These are phyloP conservation scores for Herpetomonas samuelpessoai DNA, from an alignment of 208 protist genomes.

Conservation along the genomic window DNA sequence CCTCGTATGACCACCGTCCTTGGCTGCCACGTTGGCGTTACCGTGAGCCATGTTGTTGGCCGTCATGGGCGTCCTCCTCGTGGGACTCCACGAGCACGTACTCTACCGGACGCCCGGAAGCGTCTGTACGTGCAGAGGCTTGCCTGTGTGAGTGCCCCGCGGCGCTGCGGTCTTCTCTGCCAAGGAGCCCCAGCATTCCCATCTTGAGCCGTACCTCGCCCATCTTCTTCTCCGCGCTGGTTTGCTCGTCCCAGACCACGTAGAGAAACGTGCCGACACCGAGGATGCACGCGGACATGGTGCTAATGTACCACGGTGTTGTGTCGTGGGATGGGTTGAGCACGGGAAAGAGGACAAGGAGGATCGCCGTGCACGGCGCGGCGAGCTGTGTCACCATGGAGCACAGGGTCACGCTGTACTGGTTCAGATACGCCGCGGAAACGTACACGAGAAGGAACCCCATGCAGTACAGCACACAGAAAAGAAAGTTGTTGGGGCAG, in stretches of 20 bases:
- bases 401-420: conserved; percentile 64
- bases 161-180: conserved; percentile 4
- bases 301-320: conserved; percentile 38
- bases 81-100: neutral
- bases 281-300: conserved; percentile 27
- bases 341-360: conserved; percentile 33
- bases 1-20: too few species aligned
- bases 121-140: neutral
- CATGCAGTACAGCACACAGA: conserved; percentile 37
- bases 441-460: conserved; percentile 55
- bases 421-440: conserved; percentile 51
- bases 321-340: conserved; percentile 44
- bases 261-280: conserved; percentile 35
- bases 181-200: conserved; percentile 20
- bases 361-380: conserved; percentile 43
- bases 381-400: conserved; percentile 63
- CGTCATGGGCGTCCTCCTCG: neutral
- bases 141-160: too few species aligned
- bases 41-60: too few species aligned
- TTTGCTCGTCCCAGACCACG: conserved; percentile 54
- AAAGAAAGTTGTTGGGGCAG: conserved; percentile 35
- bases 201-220: conserved; percentile 43
- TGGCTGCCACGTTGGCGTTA: too few species aligned
- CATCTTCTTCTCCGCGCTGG: conserved; percentile 25
- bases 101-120: neutral